Percentiles rank a stretch among this genome's conserved stretches.
Conservation (phyloP, 768 basidiomycete genomes). For the Guyanaporus albipodus region DNA sequence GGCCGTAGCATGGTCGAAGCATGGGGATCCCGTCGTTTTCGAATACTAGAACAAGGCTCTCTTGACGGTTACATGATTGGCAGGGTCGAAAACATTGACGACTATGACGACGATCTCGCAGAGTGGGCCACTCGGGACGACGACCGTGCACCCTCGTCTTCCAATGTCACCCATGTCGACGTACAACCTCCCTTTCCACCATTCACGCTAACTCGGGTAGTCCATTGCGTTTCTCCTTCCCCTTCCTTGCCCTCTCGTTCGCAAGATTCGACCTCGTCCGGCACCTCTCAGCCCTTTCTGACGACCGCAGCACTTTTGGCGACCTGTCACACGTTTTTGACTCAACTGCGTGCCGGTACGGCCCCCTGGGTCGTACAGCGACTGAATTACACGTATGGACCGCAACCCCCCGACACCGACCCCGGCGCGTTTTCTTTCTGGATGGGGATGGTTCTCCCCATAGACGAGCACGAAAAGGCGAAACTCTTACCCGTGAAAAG, state of each 20-base stretch:
- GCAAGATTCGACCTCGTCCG: constrained; percentile 1
- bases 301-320: constrained; percentile 38
- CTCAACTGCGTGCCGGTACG: constrained; percentile 59
- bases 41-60: constrained; percentile 76
- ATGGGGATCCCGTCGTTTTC: constrained; percentile 68
- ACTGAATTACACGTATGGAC: constrained; percentile 72
- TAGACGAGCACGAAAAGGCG: constrained; percentile 87
- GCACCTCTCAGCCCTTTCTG: constrained; percentile 5
- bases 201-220: constrained; percentile 13
- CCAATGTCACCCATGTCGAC: constrained; percentile 3
- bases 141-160: constrained; percentile 9
- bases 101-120: constrained; percentile 34
- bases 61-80: constrained; percentile 91
- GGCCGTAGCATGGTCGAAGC: constrained; percentile 86
- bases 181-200: constrained; percentile 9
- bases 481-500: constrained; percentile 81
- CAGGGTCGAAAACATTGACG: constrained; percentile 59
- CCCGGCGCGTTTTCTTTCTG: constrained; percentile 77
- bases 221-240: constrained; percentile 9
- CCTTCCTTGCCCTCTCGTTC: constrained; percentile 2
- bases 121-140: constrained; percentile 23
- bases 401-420: constrained; percentile 60
- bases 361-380: constrained; percentile 94
- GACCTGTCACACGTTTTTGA: constrained; percentile 58
- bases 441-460: constrained; percentile 87